These are phyloP conservation scores for Starmerella vitae DNA, from an alignment of 805 yeast genomes.

Conservation along the genomic window DNA sequence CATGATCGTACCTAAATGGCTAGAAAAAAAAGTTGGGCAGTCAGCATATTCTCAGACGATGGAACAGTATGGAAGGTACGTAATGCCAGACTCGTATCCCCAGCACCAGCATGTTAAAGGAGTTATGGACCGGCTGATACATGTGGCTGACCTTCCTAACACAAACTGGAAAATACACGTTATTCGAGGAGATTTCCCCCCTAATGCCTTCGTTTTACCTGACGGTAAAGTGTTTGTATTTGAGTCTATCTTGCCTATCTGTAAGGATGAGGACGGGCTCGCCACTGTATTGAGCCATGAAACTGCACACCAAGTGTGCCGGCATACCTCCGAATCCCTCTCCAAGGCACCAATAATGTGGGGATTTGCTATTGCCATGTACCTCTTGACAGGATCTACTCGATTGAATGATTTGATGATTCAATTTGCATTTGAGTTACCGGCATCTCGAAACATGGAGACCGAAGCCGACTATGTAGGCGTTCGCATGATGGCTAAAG, in stretches of 20 bases:
- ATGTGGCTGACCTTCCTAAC: slow-evolving; percentile 25
- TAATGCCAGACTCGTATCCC: slow-evolving; percentile 57
- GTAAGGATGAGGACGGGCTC: slow-evolving; percentile 72
- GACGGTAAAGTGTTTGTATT: slow-evolving; percentile 93
- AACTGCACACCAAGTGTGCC: slow-evolving; percentile 83
- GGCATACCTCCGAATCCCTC: slow-evolving; percentile 76
- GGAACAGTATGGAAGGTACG: slow-evolving; percentile 35
- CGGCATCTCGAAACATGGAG: slow-evolving; percentile 88
- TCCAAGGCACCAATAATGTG: slow-evolving; percentile 64
- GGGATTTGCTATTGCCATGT: slow-evolving; percentile 38
- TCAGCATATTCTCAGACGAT: slow-evolving; percentile 49
- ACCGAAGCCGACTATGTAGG: slow-evolving; percentile 95
- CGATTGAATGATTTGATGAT: slow-evolving; percentile 40
- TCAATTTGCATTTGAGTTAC: slow-evolving; percentile 51
- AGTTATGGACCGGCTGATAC: slow-evolving; percentile 52
- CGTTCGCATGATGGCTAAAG: slow-evolving; percentile 75
- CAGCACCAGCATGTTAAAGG: slow-evolving; percentile 39
- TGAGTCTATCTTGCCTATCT: slow-evolving; percentile 60
- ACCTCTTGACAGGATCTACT: slow-evolving; percentile 48
- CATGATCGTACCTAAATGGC: slow-evolving; percentile 53
- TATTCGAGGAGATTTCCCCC: slow-evolving; percentile 59
- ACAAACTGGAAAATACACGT: slow-evolving; percentile 67
- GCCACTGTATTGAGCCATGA: slow-evolving; percentile 96
- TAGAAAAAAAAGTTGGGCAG: slow-evolving; percentile 52
- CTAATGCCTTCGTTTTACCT: slow-evolving; percentile 93